A percentile compares a stretch with the other conserved stretches of the same genome.
Conservation (phyloP, 495 filamentous ascomycete species). For the Penicillium samsonianum region DNA sequence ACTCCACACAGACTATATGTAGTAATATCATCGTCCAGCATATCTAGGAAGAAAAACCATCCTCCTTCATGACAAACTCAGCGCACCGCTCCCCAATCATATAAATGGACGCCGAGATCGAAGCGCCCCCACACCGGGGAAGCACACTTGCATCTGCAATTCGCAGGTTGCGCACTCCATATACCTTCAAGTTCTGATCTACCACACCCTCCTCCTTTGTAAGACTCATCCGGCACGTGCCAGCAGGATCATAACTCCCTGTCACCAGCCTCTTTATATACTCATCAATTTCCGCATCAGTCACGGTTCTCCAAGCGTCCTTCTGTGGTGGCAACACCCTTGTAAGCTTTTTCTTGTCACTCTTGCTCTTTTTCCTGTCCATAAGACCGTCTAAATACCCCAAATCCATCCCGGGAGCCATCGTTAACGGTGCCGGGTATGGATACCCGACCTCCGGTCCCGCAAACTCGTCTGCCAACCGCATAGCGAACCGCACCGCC, state of each 20-base stretch:
- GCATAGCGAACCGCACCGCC: slow-evolving; percentile 6
- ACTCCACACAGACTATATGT: too few relatives aligned
- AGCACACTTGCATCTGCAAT: slow-evolving; percentile 6
- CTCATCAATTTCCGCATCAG: background rate
- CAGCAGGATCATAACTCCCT: slow-evolving; percentile 4
- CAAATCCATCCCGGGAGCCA: slow-evolving; percentile 1
- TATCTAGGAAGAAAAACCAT: too few relatives aligned
- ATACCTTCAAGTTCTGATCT: background rate
- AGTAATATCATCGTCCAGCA: too few relatives aligned
- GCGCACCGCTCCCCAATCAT: slow-evolving; percentile 6
- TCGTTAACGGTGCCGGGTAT: background rate
- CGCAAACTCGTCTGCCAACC: slow-evolving; percentile 1
- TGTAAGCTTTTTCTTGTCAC: background rate
- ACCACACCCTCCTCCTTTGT: slow-evolving; percentile 1
- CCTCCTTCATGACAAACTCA: slow-evolving; percentile 3
- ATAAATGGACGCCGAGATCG: slow-evolving; percentile 3
- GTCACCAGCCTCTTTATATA: slow-evolving; percentile 7
- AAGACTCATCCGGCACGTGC: slow-evolving; percentile 7
- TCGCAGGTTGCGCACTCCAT: slow-evolving; percentile 5
- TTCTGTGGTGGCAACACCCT: background rate
- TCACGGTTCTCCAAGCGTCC: background rate
- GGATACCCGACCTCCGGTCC: background rate
- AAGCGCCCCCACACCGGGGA: background rate
- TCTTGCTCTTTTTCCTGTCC: background rate
- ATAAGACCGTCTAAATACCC: slow-evolving; percentile 1